phyloP scores from a whole-genome alignment of 225 moss, liverwort and hornwort species.

The Straminergon stramineum region DNA sequence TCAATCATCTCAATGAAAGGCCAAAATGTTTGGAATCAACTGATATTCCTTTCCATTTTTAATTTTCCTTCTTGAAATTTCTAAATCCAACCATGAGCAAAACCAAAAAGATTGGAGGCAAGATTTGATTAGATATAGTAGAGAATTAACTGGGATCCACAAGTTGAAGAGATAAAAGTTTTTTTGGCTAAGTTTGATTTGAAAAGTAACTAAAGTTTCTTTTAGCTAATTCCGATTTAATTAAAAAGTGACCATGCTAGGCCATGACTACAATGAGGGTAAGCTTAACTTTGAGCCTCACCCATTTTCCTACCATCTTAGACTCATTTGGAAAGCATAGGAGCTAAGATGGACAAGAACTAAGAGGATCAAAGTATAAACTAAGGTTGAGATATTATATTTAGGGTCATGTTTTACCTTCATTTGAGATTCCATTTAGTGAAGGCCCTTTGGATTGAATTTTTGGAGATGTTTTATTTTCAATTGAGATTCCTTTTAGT shows the following conservation, averaged over 20 bases:
- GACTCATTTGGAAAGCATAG: no score
- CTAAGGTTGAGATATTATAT: not conserved
- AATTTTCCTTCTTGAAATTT: not conserved
- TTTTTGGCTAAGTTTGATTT: no score
- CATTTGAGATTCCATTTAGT: no score
- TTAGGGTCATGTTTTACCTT: not conserved
- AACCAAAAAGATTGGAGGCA: not conserved
- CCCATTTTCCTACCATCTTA: fast-evolving
- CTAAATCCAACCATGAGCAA: not conserved
- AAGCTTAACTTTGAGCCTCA: no score
- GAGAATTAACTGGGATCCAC: fast-evolving
- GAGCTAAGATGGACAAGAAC: no score
- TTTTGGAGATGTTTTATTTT: not conserved
- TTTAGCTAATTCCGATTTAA: no score
- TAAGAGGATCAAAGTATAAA: not conserved
- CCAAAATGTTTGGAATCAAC: not conserved
- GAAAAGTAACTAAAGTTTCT: no score
- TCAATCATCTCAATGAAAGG: not conserved
- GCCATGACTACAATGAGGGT: fast-evolving
- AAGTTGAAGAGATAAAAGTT: not conserved
- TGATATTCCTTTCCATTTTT: fast-evolving
- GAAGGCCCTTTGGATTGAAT: not conserved
- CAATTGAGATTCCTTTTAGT: no score
- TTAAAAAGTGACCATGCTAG: not conserved
- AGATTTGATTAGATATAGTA: not conserved